Base-by-base conservation (phyloP, 2,329 filamentous ascomycete species). In the Colletotrichum destructivum region DNA sequence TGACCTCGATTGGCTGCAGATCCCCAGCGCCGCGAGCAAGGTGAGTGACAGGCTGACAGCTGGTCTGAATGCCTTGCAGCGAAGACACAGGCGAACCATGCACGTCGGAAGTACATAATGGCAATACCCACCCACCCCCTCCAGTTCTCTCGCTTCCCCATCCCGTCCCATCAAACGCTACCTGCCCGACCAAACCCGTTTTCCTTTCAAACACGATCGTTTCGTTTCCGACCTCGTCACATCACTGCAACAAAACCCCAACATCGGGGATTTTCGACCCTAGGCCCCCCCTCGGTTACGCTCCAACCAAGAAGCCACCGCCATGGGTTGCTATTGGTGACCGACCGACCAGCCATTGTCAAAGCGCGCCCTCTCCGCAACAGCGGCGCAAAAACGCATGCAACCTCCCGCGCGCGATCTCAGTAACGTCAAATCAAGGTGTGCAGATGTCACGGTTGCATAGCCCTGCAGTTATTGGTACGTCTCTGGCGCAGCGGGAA, bases 371-470 rank as follows among this genome's bases (percentile, higher is more conserved):
- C 40, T 9, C 23, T 44, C 57, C 46, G 35, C 13, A 44, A 7
- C 44, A 16, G 21, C 31, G 11, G 26, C 52, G 42, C 60, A 62
- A 51, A 46, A 26, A 57, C 57, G 44, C 64, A 46, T 54, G 51
- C 69, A 51, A 59, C 21, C 47, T 52, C 60, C 60, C 46, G 26
- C 35, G 9, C n/a, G 46, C 52, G 44, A 54, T 35, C 51, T 21
- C 2, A 46, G 26, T 23, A 42, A 40, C 23, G 42, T 23, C 52
- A 31, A 31, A 62, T 42, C 35, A 52, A 57, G 18, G n/a, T 8
- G 26, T 62, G 57, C 57, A 71, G 42, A 40, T 54, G 51, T 57
- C 57, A 54, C 64, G 23, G 42, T 35, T 46, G 44, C 66, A 52
- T 59, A 46, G 38, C 16, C n/a, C 2, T 44, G 44, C 16, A 31